Base-by-base conservation (phyloP, 1,139 yeast genomes). In the Meyerozyma guilliermondii region DNA sequence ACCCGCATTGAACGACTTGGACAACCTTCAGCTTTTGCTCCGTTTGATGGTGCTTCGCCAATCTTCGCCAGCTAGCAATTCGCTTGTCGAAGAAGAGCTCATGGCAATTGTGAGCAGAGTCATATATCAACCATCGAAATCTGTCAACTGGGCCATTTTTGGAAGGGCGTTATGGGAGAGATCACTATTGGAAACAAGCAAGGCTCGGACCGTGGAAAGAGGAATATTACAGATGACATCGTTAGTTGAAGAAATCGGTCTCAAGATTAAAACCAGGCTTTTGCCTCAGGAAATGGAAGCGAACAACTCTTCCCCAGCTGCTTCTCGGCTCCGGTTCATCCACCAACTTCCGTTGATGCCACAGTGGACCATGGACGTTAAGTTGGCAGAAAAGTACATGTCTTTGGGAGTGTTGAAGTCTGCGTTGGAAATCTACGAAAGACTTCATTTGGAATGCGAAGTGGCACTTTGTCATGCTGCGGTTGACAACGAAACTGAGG, bases 201-300 rank as follows among this genome's bases (percentile, higher is more conserved):
- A 82, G 49, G 81, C 95, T 3, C 82, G 87, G 57, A 91, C 98
- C 1, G 83, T 91, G 18, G 98, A 94, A 63, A 78, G 98, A 61
- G 98, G 98, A 42, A 82, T 91, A 11, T 70, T 92, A 42, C 98
- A 94, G 63, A 83, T 94, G 83, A 94, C 92, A 41, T 83, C 95
- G 4, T 70, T 94, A 40, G 92, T 91, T 24, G 97, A 91, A 57
- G 98, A 91, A 59, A 70, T 89, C 36, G 96, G 95, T 1, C 72
- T 83, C 45, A 80, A 81, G 44, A 79, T 87, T 41, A 72, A 76
- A 46, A 66, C 83, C 2, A 73, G 83, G 47, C 63, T 81, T 42
- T 73, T 86, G 38, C 88, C 94, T 4, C 71, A 71, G 43, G 65
- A 72, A 0, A 42, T 39, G 34, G 50, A 45, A 29, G 62, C 61